Evolutionary conservation across 176 grass and related monocot genomes (phyloP).

Genomic region (Triticum timopheevii): DNA sequence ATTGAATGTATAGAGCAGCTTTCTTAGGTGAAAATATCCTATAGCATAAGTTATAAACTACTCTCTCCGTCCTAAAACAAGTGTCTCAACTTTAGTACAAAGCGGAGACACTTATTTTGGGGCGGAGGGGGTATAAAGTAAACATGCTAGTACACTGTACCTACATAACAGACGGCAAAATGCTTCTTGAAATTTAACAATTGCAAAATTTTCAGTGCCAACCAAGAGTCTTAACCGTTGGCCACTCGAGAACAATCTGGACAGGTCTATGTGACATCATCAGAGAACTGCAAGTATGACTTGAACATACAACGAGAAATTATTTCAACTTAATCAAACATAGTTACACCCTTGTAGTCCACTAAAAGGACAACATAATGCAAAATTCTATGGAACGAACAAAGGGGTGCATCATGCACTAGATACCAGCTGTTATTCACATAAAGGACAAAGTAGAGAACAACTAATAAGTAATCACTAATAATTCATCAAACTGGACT

Average conservation of each 20-base stretch:
- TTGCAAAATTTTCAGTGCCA: neutral
- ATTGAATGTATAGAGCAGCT: neutral
- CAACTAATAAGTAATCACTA: neutral
- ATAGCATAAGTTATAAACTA: neutral
- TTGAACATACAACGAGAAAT: neutral
- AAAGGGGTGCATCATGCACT: neutral
- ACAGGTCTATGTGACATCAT: neutral
- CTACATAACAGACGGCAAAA: constrained; percentile 10
- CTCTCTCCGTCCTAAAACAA: too few species aligned
- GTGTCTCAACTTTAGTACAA: too few species aligned
- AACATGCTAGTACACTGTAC: neutral
- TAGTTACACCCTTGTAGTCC: neutral
- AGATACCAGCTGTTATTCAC: neutral
- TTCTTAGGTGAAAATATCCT: constrained; percentile 1
- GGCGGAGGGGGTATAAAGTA: neutral
- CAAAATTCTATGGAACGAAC: neutral
- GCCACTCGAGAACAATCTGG: neutral
- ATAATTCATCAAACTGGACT: neutral
- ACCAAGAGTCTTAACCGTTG: neutral
- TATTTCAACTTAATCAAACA: neutral
- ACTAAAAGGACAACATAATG: neutral
- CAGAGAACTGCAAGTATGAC: neutral
- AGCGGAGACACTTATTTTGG: too few species aligned
- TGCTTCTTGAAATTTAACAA: constrained; percentile 3
- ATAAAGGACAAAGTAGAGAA: neutral